Conservation (phyloP, 2,329 filamentous ascomycete genomes). For the Neofusicoccum sp. region DNA sequence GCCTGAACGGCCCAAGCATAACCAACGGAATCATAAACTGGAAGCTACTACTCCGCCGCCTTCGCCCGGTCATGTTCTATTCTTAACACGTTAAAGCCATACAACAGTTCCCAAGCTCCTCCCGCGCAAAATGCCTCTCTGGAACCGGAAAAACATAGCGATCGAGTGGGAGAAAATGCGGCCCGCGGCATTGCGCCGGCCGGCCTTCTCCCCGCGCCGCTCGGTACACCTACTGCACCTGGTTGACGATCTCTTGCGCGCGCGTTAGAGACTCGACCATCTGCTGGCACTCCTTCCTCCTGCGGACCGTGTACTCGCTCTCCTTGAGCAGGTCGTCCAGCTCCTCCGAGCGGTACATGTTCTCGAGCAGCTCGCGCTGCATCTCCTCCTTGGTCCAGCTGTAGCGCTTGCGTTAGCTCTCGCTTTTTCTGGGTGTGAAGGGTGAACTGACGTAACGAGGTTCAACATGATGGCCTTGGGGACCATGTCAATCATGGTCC, state of each 20-base stretch:
- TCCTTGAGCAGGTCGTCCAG: constrained; percentile 95
- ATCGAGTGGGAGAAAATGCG: not conserved
- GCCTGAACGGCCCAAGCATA: constrained; percentile 3
- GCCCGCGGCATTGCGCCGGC: not conserved
- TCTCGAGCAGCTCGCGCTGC: constrained; percentile 93
- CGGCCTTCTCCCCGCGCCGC: not conserved
- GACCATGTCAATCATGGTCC: constrained; percentile 99
- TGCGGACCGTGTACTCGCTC: constrained; percentile 91
- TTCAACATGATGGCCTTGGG: constrained; percentile 99
- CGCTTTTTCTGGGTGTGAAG: not conserved
- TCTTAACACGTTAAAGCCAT: constrained; percentile 16
- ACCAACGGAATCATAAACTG: constrained; percentile 8
- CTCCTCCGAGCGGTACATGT: constrained; percentile 91
- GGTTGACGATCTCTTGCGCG: constrained; percentile 93
- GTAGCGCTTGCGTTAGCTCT: constrained; percentile 21
- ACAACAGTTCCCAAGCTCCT: constrained; percentile 4
- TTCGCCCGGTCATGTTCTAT: constrained; percentile 14
- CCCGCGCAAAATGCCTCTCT: constrained; percentile 10
- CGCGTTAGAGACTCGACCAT: constrained; percentile 93
- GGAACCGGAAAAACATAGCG: constrained; percentile 7
- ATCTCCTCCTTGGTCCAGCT: constrained; percentile 97
- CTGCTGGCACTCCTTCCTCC: constrained; percentile 97
- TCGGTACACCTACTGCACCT: constrained; percentile 52
- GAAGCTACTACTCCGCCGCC: constrained; percentile 12
- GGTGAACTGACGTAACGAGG: constrained; percentile 74